Evolutionary conservation across 257 asterid species (phyloP).

Genomic region (Nicotiana otophora): DNA sequence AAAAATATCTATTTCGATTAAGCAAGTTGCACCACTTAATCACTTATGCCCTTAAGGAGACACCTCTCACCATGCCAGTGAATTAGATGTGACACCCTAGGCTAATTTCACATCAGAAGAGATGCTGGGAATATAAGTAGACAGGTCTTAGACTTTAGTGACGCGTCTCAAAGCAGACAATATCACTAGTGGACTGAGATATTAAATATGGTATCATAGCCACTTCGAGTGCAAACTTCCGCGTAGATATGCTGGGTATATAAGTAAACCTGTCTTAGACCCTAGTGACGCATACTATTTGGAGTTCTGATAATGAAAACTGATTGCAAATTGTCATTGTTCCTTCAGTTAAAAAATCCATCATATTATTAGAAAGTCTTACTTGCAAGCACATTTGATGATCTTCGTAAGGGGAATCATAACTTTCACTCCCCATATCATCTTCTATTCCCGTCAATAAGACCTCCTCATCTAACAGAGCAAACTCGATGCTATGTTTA

Average conservation of each 20-base stretch:
- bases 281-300: too few relatives aligned
- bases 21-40: background rate
- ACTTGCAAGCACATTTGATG: conserved; percentile 49
- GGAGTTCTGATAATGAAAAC: background rate
- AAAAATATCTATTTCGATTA: background rate
- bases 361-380: conserved; percentile 10
- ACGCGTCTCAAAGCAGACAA: too few relatives aligned
- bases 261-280: too few relatives aligned
- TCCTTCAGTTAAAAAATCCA: background rate
- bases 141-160: too few relatives aligned
- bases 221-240: too few relatives aligned
- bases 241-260: too few relatives aligned
- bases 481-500: conserved; percentile 37
- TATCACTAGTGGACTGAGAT: too few relatives aligned
- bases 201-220: too few relatives aligned
- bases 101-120: too few relatives aligned
- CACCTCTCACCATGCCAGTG: background rate
- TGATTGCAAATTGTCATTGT: background rate
- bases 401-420: conserved; percentile 34
- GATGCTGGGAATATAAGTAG: too few relatives aligned
- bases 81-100: background rate
- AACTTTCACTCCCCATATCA: conserved; percentile 17
- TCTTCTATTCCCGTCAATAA: conserved; percentile 19
- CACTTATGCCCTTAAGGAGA: background rate
- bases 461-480: conserved; percentile 26